These are phyloP conservation scores for Aspergillus bombycis DNA, from an alignment of 2,329 filamentous ascomycete species.

Conservation along the genomic window DNA sequence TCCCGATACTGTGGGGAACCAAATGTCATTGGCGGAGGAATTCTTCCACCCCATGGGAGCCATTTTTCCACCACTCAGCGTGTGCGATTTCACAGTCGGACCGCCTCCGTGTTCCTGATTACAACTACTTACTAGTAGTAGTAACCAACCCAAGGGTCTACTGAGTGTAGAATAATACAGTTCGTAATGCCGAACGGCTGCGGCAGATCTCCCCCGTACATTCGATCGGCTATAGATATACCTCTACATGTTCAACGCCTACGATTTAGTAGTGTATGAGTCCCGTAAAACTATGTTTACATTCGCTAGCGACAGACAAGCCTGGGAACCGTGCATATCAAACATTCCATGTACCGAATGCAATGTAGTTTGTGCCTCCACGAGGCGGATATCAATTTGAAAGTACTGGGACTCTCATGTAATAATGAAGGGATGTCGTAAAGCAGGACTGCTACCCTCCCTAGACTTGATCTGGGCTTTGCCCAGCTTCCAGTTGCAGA, in stretches of 20 bases:
- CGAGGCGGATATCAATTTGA: constrained; percentile 13
- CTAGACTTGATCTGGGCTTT: neutral
- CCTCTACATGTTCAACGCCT: neutral
- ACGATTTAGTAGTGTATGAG: neutral
- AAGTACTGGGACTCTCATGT: neutral
- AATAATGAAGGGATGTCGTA: neutral
- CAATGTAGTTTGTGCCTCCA: neutral
- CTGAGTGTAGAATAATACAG: neutral
- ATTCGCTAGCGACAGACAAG: neutral
- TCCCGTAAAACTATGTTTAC: neutral
- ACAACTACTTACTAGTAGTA: too few relatives aligned
- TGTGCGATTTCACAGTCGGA: constrained; percentile 3
- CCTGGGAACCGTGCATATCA: neutral
- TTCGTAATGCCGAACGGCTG: neutral
- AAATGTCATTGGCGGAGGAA: constrained; percentile 30
- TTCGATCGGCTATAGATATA: constrained; percentile 1
- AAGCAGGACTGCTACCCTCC: neutral
- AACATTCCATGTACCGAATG: neutral
- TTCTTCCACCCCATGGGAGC: constrained; percentile 14
- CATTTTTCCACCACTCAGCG: constrained; percentile 29
- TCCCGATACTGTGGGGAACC: constrained; percentile 10
- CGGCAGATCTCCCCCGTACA: neutral
- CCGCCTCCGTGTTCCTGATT: constrained; percentile 8
- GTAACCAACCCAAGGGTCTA: too few relatives aligned
- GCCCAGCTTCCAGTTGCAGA: neutral